Evolutionary conservation across 495 filamentous ascomycete genomes (phyloP).

Genomic region (Saxophila tyrrhenica): DNA sequence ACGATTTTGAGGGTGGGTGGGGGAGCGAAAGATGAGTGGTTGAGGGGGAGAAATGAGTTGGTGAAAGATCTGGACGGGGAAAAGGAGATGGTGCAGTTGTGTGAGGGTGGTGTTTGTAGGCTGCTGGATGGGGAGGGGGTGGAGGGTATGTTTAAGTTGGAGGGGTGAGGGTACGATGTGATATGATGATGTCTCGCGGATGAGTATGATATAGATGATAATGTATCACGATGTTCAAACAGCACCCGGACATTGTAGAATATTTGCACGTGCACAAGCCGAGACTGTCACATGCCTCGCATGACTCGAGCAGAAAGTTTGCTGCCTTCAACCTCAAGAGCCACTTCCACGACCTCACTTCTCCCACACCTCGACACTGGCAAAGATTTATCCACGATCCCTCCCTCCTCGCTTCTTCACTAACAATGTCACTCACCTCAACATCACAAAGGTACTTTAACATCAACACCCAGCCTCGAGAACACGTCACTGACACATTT

Average conservation of each 20-base stretch:
- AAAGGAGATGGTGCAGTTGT: conserved; percentile 30
- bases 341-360: neutral
- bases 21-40: conserved; percentile 24
- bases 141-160: conserved; percentile 3
- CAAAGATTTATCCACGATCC: too few relatives aligned
- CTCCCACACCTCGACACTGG: too few relatives aligned
- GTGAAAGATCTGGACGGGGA: conserved; percentile 24
- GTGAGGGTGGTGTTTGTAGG: conserved; percentile 29
- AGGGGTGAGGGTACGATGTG: neutral
- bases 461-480: neutral
- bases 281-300: too few relatives aligned
- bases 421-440: neutral
- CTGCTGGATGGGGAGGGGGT: conserved; percentile 11
- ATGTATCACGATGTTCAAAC: too few relatives aligned
- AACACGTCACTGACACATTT: neutral
- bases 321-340: neutral
- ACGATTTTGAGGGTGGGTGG: conserved; percentile 26
- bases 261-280: too few relatives aligned
- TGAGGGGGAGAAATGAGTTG: conserved; percentile 29
- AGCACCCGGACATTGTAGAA: too few relatives aligned
- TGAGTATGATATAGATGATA: too few relatives aligned
- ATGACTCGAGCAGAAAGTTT: too few relatives aligned
- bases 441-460: neutral
- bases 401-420: too few relatives aligned
- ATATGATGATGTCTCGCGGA: neutral